Evolutionary conservation across 192 early-diverging fungal genomes (phyloP).

Genomic region (Backusella parvicylindrica): DNA sequence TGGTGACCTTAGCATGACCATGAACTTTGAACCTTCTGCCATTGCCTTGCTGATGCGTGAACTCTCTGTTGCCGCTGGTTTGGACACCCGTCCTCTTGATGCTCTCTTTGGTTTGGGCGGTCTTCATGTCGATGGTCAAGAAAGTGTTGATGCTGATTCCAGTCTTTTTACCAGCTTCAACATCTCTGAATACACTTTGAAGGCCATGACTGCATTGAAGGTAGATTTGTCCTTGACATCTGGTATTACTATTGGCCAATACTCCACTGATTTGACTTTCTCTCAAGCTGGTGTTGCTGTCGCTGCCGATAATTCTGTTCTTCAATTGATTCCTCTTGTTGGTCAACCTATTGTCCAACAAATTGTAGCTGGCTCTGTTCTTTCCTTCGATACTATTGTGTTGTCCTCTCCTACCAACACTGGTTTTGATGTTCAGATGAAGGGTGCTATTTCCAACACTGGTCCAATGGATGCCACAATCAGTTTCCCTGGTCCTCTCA

Average conservation of each 20-base stretch:
- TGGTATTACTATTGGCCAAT: constrained; percentile 46
- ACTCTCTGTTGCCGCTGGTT: constrained; percentile 37
- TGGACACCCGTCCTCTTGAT: constrained; percentile 46
- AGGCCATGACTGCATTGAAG: constrained; percentile 47
- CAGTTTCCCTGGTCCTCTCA: constrained; percentile 38
- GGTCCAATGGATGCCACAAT: constrained; percentile 51
- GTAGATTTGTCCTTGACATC: constrained; percentile 44
- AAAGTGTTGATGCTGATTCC: constrained; percentile 16
- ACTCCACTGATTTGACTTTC: constrained; percentile 38
- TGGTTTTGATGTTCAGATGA: constrained; percentile 40
- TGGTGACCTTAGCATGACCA: constrained; percentile 33
- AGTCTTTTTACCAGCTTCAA: constrained; percentile 43
- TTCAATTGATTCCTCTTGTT: constrained; percentile 47
- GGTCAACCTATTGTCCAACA: constrained; percentile 54
- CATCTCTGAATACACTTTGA: constrained; percentile 37
- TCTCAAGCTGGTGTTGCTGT: constrained; percentile 42
- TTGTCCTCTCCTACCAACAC: constrained; percentile 39
- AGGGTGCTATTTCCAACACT: constrained; percentile 42
- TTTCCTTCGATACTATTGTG: constrained; percentile 35
- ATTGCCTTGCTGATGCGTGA: constrained; percentile 44
- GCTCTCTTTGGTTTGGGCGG: constrained; percentile 32
- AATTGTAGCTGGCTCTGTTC: constrained; percentile 37
- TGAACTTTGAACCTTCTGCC: constrained; percentile 50
- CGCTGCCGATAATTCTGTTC: constrained; percentile 44
- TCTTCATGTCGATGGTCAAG: constrained; percentile 31